Evolutionary conservation across 192 early-diverging fungal species (phyloP), one percentile per base, ranked within the genome.

Genomic region (Diversispora epigaea): DNA sequence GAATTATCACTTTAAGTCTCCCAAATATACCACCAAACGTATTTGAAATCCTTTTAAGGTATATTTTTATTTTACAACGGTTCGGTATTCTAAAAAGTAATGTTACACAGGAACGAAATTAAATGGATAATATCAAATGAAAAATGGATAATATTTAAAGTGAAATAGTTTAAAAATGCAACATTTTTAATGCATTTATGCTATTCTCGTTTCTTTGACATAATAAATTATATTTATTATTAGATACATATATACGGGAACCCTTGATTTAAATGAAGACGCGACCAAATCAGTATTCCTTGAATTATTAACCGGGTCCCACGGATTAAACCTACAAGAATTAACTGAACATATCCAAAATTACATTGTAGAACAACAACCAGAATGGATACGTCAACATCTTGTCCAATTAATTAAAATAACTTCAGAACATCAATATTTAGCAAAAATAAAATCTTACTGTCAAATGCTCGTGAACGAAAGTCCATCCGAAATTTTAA

Each of bases 181-280:
- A 32, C 25, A 32, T 1, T 32, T 32, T 32, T 32, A 32, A 32
- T 2, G 25, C 25, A 32, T 32, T 1, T 32, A 32, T 32, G 2
- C 50, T 54, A 54, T 54, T 17, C 4, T 54, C 12, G 50, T 17
- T 54, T 11, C 0, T 54, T 54, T 54, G 14, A 54, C n/a, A 54
- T 54, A 14, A 17, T 17, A 17, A 25, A 25, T 41, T 63, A 25
- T 43, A 41, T 25, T 25, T 63, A 32, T 41, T 63, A 19, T 64
- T 43, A 71, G 69, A 41, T 71, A 56, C 44, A 57, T 71, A 6
- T 71, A 71, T 43, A 58, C 12, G 6, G 69, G 69, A 40, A 56
- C 43, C 4, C 55, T 57, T 25, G 5, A 10, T 71, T 17, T 71
- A 4, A 17, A 17, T 15, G 69, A 71, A 8, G 22, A 56, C 4